Evolutionary conservation across 2,329 filamentous ascomycete genomes (phyloP).

Genomic region (Acarospora socialis): DNA sequence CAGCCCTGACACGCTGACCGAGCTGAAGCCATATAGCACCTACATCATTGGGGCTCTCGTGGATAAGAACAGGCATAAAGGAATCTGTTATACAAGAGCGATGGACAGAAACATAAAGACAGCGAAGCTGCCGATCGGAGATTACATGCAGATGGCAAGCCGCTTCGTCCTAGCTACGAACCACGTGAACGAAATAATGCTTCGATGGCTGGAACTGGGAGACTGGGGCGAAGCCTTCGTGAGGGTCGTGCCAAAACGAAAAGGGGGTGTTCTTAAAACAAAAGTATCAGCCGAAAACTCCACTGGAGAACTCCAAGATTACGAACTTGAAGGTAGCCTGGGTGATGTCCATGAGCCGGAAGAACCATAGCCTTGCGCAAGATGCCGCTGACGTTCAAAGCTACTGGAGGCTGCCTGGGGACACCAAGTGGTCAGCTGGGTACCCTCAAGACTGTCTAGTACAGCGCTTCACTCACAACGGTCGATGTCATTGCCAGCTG

Average conservation of each 20-base stretch:
- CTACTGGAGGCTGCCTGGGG: too few relatives aligned
- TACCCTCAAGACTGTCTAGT: too few relatives aligned
- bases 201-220: slow-evolving; percentile 76
- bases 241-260: slow-evolving; percentile 76
- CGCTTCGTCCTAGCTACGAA: slow-evolving; percentile 82
- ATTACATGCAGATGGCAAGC: slow-evolving; percentile 83
- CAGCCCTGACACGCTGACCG: slow-evolving; percentile 68
- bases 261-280: slow-evolving; percentile 56
- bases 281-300: too few relatives aligned
- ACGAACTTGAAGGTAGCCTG: too few relatives aligned
- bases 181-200: slow-evolving; percentile 93
- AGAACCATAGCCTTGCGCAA: too few relatives aligned
- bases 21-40: slow-evolving; percentile 72
- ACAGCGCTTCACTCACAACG: too few relatives aligned
- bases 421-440: too few relatives aligned
- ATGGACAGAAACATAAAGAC: slow-evolving; percentile 64
- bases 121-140: slow-evolving; percentile 84
- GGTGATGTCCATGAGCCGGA: too few relatives aligned
- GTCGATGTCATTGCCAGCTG: too few relatives aligned
- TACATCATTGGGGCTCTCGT: slow-evolving; percentile 93
- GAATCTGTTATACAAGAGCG: slow-evolving; percentile 76
- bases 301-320: too few relatives aligned
- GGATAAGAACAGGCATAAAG: slow-evolving; percentile 93
- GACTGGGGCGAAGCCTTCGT: slow-evolving; percentile 89
- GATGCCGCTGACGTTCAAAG: too few relatives aligned